Conservation (phyloP, 2,329 filamentous ascomycete species). For the Verticillium nubilum region DNA sequence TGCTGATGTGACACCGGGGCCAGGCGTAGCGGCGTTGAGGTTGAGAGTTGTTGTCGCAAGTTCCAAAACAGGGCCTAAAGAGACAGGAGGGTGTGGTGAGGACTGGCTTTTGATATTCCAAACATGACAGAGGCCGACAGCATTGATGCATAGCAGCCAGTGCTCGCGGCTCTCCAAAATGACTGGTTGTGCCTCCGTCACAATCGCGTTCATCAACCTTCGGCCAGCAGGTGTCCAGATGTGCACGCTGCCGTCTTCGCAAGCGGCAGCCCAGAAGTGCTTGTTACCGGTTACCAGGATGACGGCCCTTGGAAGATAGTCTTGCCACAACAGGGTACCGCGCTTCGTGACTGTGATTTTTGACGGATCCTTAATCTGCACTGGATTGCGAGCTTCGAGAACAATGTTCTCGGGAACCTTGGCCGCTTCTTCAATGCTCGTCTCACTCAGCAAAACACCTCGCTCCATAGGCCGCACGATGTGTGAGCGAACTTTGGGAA, state of each 20-base stretch:
- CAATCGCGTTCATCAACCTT: slow-evolving; percentile 74
- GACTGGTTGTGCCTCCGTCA: slow-evolving; percentile 88
- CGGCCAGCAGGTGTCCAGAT: slow-evolving; percentile 90
- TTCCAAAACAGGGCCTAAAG: slow-evolving; percentile 82
- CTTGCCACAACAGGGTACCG: slow-evolving; percentile 82
- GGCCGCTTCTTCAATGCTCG: slow-evolving; percentile 53
- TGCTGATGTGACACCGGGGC: slow-evolving; percentile 83
- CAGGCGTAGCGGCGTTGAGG: slow-evolving; percentile 67
- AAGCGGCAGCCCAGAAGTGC: slow-evolving; percentile 87
- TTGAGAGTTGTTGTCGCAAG: slow-evolving; percentile 75
- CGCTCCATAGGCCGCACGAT: slow-evolving; percentile 78
- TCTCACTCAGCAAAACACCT: slow-evolving; percentile 49
- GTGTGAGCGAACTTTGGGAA: slow-evolving; percentile 78
- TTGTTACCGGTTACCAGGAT: slow-evolving; percentile 88
- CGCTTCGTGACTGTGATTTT: slow-evolving; percentile 77
- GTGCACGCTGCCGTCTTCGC: slow-evolving; percentile 86
- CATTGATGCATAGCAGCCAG: slow-evolving; percentile 86
- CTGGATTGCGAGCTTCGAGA: slow-evolving; percentile 83
- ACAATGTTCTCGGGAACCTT: slow-evolving; percentile 66
- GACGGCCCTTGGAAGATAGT: slow-evolving; percentile 81
- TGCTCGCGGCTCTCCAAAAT: slow-evolving; percentile 86
- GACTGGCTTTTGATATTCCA: slow-evolving; percentile 86
- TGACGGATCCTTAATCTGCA: slow-evolving; percentile 72
- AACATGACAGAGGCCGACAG: slow-evolving; percentile 83
- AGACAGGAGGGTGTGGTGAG: slow-evolving; percentile 84